Evolutionary conservation across 495 filamentous ascomycete species (phyloP).

Genomic region (Penicillium maclennaniae): DNA sequence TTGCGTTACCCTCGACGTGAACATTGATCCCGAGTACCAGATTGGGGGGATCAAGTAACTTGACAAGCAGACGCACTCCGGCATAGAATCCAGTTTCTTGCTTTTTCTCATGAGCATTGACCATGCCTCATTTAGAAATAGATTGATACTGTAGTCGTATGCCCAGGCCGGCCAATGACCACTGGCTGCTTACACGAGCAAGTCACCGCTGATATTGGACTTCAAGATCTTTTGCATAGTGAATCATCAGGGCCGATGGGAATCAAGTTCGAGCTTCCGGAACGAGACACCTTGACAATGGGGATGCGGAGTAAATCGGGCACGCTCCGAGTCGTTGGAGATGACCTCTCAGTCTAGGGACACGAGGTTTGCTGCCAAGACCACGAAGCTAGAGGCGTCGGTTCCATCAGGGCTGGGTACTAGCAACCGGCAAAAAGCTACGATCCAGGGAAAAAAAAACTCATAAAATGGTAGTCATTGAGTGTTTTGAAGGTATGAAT

Average conservation of each 20-base stretch:
- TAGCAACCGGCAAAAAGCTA: background rate
- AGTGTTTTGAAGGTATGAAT: slow-evolving; percentile 45
- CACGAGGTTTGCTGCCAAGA: background rate
- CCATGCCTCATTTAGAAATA: background rate
- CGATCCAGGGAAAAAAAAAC: slow-evolving; percentile 1
- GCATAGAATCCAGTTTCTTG: background rate
- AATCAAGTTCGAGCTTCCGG: background rate
- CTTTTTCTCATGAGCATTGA: background rate
- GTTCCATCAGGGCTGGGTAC: background rate
- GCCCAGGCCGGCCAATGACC: no score
- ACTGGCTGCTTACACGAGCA: no score
- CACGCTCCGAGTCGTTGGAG: background rate
- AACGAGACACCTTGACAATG: background rate
- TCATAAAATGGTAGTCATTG: slow-evolving; percentile 41
- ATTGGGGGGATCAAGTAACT: background rate
- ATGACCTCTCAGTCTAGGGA: background rate
- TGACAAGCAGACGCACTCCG: no score
- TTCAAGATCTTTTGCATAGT: background rate
- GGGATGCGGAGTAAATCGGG: background rate
- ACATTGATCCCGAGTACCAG: background rate
- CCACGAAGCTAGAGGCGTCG: background rate
- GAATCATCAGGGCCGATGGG: background rate
- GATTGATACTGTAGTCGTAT: background rate
- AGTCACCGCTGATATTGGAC: background rate
- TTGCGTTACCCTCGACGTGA: background rate